These are phyloP conservation scores for Penicillium sp. DNA, from an alignment of 2,329 filamentous ascomycete species.

Conservation along the genomic window DNA sequence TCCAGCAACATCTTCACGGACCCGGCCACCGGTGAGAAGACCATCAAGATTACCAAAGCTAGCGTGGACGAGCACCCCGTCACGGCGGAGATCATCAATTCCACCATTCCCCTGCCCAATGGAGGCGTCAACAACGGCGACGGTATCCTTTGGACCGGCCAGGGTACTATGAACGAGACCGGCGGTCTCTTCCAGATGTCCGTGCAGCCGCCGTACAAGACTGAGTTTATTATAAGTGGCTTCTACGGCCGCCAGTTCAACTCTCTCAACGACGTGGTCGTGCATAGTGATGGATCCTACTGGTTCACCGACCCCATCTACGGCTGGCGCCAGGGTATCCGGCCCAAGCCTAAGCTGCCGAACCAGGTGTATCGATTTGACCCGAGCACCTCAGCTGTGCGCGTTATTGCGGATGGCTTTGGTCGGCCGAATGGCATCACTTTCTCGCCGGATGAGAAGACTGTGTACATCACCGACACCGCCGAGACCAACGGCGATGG, in stretches of 20 bases:
- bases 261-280: conserved; percentile 41
- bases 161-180: conserved; percentile 31
- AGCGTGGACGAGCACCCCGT: conserved; percentile 9
- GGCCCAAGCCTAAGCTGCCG: conserved; percentile 35
- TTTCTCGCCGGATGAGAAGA: conserved; percentile 40
- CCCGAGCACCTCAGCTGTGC: conserved; percentile 37
- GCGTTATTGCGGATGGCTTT: conserved; percentile 40
- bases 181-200: conserved; percentile 27
- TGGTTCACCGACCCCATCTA: conserved; percentile 45
- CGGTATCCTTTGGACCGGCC: conserved; percentile 45
- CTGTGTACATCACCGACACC: conserved; percentile 44
- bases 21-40: conserved; percentile 16
- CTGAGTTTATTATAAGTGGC: conserved; percentile 29
- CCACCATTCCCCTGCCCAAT: conserved; percentile 47
- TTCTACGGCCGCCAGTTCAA: conserved; percentile 32
- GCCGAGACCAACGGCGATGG: conserved; percentile 29
- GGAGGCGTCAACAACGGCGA: conserved; percentile 50
- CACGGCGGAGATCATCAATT: conserved; percentile 37
- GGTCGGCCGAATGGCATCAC: conserved; percentile 43
- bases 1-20: conserved; percentile 39
- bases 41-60: conserved; percentile 21
- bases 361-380: conserved; percentile 42
- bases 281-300: conserved; percentile 34
- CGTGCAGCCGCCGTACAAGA: conserved; percentile 20
- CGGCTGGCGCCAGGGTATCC: conserved; percentile 33